Evolutionary conservation across 495 filamentous ascomycete genomes (phyloP).

Genomic region (Tuber umbilicatum): DNA sequence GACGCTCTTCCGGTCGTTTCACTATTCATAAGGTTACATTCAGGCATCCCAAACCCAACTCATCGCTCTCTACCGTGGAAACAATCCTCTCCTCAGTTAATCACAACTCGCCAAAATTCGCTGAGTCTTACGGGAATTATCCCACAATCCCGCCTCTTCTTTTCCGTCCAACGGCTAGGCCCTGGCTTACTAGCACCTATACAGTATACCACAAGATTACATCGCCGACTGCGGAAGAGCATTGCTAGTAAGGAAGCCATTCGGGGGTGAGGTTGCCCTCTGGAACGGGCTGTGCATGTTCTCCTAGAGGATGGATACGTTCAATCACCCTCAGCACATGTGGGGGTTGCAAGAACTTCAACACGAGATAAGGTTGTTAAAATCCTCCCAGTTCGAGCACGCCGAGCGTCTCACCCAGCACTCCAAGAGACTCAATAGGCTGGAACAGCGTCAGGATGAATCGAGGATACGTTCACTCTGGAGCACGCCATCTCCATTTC

Average conservation of each 20-base stretch:
- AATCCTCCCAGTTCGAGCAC: conserved; percentile 59
- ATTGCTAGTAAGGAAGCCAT: conserved; percentile 15
- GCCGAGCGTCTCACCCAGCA: conserved; percentile 48
- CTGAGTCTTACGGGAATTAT: background rate
- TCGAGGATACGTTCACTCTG: conserved; percentile 61
- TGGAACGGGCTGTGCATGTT: conserved; percentile 31
- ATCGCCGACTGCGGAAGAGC: conserved; percentile 17
- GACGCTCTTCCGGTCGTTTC: background rate
- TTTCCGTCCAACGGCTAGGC: background rate
- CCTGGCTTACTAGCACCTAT: background rate
- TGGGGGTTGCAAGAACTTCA: conserved; percentile 52
- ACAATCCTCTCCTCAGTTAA: background rate
- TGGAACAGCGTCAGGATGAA: conserved; percentile 64
- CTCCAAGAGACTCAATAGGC: conserved; percentile 49
- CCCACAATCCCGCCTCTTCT: background rate
- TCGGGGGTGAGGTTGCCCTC: conserved; percentile 34
- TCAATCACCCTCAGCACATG: conserved; percentile 36
- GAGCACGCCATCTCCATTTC: conserved; percentile 62
- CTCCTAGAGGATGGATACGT: conserved; percentile 39
- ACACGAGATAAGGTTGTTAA: conserved; percentile 61
- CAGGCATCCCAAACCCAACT: background rate
- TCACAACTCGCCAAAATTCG: background rate
- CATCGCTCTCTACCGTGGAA: background rate
- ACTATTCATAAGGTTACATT: background rate
- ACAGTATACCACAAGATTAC: background rate